Conservation (phyloP, 2,329 filamentous ascomycete species). For the Monilinia aucupariae region DNA sequence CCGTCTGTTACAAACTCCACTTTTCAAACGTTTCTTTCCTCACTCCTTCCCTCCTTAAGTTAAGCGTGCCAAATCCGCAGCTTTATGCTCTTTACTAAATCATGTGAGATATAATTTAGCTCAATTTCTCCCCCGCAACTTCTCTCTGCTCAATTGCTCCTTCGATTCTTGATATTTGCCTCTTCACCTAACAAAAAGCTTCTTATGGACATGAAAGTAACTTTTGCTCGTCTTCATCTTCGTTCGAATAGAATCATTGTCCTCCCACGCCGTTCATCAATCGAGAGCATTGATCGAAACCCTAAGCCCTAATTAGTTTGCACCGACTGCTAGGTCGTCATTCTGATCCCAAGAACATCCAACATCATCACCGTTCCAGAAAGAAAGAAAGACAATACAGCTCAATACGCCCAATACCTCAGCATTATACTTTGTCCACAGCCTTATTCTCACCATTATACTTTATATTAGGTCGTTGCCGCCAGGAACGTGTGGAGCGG, state of each 20-base stretch:
- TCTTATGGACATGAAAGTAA: background rate
- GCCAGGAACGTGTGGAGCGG: background rate
- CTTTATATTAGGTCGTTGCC: background rate
- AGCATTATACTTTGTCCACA: background rate
- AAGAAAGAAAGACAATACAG: background rate
- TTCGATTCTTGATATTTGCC: background rate
- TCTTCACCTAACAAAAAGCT: background rate
- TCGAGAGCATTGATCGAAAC: background rate
- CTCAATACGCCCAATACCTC: background rate
- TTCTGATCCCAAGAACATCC: background rate
- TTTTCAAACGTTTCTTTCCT: slow-evolving; percentile 2
- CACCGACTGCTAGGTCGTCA: background rate
- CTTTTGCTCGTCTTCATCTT: background rate
- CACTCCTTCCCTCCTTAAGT: slow-evolving; percentile 4
- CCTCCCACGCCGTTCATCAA: background rate
- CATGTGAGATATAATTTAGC: slow-evolving; percentile 3
- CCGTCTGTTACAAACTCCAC: slow-evolving; percentile 1
- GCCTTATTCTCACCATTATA: background rate
- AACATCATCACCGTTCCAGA: background rate
- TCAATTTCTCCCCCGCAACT: slow-evolving; percentile 7
- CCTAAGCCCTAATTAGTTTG: slow-evolving; percentile 3
- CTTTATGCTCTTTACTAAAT: background rate
- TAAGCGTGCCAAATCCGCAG: background rate
- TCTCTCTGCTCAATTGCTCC: background rate
- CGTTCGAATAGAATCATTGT: background rate